phyloP scores from a whole-genome alignment of 805 yeast species.

The Wickerhamiella spandovensis region DNA sequence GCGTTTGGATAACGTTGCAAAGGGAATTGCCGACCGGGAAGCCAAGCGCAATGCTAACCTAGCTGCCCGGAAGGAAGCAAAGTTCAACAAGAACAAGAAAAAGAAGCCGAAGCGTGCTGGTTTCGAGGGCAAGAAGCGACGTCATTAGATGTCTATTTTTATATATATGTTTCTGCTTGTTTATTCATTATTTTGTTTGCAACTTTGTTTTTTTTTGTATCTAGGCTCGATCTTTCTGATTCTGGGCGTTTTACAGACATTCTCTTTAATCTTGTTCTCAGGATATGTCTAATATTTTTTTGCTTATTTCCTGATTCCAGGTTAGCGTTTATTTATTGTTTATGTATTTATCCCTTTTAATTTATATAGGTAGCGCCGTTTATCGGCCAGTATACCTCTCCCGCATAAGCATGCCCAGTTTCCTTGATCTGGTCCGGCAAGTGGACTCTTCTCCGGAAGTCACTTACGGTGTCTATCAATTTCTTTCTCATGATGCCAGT shows the following conservation, averaged over 20 bases:
- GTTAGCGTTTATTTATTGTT: background rate
- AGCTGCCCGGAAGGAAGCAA: slow-evolving; percentile 71
- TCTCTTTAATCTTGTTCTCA: background rate
- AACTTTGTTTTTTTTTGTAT: background rate
- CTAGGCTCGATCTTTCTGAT: background rate
- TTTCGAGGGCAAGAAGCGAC: slow-evolving; percentile 50
- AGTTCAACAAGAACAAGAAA: slow-evolving; percentile 65
- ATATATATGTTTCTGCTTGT: background rate
- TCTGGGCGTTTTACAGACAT: background rate
- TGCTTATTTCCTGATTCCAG: background rate
- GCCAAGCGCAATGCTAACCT: slow-evolving; percentile 89
- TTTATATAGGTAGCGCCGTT: background rate
- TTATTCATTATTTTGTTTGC: background rate
- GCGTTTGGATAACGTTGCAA: slow-evolving; percentile 66
- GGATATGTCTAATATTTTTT: too few relatives aligned
- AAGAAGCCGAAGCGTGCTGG: slow-evolving; percentile 68
- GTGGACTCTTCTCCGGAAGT: slow-evolving; percentile 4
- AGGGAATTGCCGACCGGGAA: slow-evolving; percentile 56
- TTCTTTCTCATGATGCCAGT: slow-evolving; percentile 22
- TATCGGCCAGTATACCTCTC: background rate
- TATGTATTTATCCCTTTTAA: too few relatives aligned
- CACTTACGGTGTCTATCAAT: slow-evolving; percentile 13
- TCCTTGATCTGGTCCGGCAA: slow-evolving; percentile 6
- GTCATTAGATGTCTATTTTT: background rate
- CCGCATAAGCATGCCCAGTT: background rate